A percentile compares a stretch with the other conserved stretches of the same genome.
These are phyloP conservation scores for Curvularia spicifera DNA, from an alignment of 2,329 filamentous ascomycete genomes.

Conservation along the genomic window DNA sequence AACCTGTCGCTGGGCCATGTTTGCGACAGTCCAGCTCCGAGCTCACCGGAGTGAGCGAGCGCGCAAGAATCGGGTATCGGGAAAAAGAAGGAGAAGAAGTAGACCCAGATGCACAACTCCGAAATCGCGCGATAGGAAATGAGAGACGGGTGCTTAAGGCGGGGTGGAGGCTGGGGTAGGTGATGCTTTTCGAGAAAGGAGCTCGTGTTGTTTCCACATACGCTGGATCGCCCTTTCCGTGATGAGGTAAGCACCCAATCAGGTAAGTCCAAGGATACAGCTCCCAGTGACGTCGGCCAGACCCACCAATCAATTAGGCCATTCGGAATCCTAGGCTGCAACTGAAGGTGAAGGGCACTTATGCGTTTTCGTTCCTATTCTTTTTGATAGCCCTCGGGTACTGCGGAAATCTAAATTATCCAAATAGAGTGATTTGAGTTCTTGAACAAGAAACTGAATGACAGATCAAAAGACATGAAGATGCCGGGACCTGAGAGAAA, in stretches of 20 bases:
- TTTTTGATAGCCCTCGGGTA: no score
- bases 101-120: conserved; percentile 49
- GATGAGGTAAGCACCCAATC: conserved; percentile 19
- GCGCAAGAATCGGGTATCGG: conserved; percentile 44
- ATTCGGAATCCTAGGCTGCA: not conserved
- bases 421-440: no score
- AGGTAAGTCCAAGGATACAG: conserved; percentile 14
- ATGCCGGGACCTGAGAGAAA: no score
- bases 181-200: conserved; percentile 38
- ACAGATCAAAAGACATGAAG: no score
- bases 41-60: conserved; percentile 46
- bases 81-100: conserved; percentile 45
- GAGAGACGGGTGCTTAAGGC: conserved; percentile 40
- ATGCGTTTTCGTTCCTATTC: not conserved
- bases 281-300: conserved; percentile 14
- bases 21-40: conserved; percentile 51
- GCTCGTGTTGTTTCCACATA: conserved; percentile 35
- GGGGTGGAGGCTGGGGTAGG: conserved; percentile 34
- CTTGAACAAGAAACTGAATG: no score
- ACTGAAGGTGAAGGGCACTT: not conserved
- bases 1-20: conserved; percentile 78
- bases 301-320: not conserved
- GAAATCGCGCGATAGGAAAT: conserved; percentile 48
- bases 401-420: no score
- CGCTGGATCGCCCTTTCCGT: conserved; percentile 21